A percentile compares a stretch with the other conserved stretches of the same genome.
phyloP scores from a whole-genome alignment of 768 basidiomycete genomes.

The Tulasnella sp. region DNA sequence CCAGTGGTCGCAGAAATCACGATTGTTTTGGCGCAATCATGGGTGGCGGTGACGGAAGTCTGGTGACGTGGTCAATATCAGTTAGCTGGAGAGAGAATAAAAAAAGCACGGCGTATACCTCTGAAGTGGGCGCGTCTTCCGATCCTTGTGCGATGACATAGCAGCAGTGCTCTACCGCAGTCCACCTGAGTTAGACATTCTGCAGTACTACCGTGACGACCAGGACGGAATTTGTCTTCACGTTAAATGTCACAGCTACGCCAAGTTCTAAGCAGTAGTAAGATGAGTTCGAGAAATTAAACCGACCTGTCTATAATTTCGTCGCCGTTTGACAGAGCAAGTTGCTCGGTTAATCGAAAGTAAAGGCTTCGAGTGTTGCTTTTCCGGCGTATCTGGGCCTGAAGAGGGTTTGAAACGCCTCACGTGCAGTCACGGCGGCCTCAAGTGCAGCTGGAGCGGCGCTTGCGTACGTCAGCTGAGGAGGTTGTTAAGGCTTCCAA shows the following conservation, averaged over 20 bases:
- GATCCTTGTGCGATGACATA: constrained; percentile 83
- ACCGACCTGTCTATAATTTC: constrained; percentile 80
- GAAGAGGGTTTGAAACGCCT: constrained; percentile 80
- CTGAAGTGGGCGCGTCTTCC: constrained; percentile 67
- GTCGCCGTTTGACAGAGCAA: constrained; percentile 89
- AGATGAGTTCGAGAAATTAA: background rate
- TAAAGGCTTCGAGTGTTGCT: constrained; percentile 74
- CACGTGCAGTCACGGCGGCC: constrained; percentile 63
- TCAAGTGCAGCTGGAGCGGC: constrained; percentile 50
- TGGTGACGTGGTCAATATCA: constrained; percentile 42
- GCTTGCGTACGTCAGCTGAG: constrained; percentile 61
- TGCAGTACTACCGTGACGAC: constrained; percentile 78
- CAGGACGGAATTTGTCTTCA: constrained; percentile 87
- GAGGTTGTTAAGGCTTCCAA: constrained; percentile 81
- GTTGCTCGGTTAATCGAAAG: constrained; percentile 88
- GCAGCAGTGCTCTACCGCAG: constrained; percentile 81
- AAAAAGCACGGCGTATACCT: constrained; percentile 36
- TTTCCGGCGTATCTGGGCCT: constrained; percentile 77
- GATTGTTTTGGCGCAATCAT: constrained; percentile 88
- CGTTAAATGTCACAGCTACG: constrained; percentile 72
- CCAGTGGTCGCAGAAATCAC: constrained; percentile 70
- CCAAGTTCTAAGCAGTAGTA: constrained; percentile 42
- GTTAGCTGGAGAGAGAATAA: background rate
- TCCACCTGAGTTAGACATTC: constrained; percentile 66
- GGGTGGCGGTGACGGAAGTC: constrained; percentile 80